Conservation (phyloP, 352 stramenopile species). For the Pythium oligandrum region DNA sequence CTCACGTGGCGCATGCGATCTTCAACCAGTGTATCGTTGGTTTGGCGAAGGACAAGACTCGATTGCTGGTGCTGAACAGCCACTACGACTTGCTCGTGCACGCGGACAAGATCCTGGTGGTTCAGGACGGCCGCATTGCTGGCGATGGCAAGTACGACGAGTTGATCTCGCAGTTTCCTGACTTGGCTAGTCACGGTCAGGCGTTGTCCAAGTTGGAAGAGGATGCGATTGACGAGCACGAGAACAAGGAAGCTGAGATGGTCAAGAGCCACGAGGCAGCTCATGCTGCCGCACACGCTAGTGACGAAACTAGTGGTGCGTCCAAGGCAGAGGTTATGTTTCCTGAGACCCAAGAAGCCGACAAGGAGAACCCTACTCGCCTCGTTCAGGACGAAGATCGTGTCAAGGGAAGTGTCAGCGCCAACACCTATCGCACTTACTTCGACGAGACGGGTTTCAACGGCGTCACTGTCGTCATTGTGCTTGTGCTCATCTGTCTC, state of each 20-base stretch:
- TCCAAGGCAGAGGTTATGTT: not conserved
- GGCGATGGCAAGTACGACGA: constrained; percentile 20
- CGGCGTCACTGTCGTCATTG: constrained; percentile 14
- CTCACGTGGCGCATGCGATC: constrained; percentile 33
- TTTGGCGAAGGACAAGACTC: constrained; percentile 29
- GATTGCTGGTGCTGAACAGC: constrained; percentile 79
- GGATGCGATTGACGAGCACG: constrained; percentile 2
- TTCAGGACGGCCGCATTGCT: constrained; percentile 20
- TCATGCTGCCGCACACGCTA: not conserved
- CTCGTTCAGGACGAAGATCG: constrained; percentile 26
- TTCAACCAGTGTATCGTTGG: constrained; percentile 32
- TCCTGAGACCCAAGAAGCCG: not conserved
- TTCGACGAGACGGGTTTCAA: no score
- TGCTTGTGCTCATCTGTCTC: constrained; percentile 12
- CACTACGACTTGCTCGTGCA: constrained; percentile 24
- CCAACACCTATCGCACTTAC: no score
- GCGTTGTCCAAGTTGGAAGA: not conserved
- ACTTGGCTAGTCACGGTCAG: not conserved
- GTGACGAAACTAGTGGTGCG: not conserved
- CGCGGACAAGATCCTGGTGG: constrained; percentile 25
- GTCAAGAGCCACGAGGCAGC: constrained; percentile 9
- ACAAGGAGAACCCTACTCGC: not conserved
- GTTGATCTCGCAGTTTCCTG: constrained; percentile 18
- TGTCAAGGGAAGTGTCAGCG: constrained; percentile 21
- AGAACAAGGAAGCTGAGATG: constrained; percentile 6